Evolutionary conservation across 768 basidiomycete species (phyloP), one percentile per base, ranked within the genome.

Genomic region (Hericium coralloides): DNA sequence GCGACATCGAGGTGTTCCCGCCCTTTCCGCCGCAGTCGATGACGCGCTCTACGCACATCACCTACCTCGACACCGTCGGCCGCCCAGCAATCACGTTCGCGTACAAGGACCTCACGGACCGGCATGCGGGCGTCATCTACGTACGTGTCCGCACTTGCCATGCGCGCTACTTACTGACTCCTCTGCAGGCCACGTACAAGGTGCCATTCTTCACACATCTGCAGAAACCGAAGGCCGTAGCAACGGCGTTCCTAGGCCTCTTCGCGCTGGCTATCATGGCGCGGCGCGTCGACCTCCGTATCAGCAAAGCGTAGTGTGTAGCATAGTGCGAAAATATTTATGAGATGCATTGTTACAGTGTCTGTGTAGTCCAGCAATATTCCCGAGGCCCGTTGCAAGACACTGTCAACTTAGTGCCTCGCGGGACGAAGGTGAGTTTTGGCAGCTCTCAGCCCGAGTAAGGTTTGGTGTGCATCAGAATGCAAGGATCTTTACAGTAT

Each of bases 41-140:
- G 65, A 70, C 67, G 53, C 70, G 81, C 52, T 81, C 79, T n/a
- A 88, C 76, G 17, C 88, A 92, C 63, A 80, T 79, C 59, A 91
- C 91, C 4, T 98, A 95, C 72, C 83, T 99, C 26, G 97, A 99
- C 69, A 92, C 94, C 38, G 79, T 76, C 43, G 97, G 97, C 31
- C 85, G 95, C 25, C 94, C 94, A 9, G 78, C 79, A 6, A 72
- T 98, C 57, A 81, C 80, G 5, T 76, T 98, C 62, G 69, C 75
- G 55, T 95, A 93, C 73, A 73, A 80, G 54, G 72, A 86, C 56
- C 74, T 92, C 59, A 93, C 92, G 0, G 81, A 89, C 66, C 84
- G 79, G 62, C 95, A 98, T 67, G 79, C 80, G 14, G 84, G 84
- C 57, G 75, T 78, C 59, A 87, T 99, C 64, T 89, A 89, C 68